Evolutionary conservation across 331 rosid species (phyloP).

Genomic region (Stylosanthes scabra): DNA sequence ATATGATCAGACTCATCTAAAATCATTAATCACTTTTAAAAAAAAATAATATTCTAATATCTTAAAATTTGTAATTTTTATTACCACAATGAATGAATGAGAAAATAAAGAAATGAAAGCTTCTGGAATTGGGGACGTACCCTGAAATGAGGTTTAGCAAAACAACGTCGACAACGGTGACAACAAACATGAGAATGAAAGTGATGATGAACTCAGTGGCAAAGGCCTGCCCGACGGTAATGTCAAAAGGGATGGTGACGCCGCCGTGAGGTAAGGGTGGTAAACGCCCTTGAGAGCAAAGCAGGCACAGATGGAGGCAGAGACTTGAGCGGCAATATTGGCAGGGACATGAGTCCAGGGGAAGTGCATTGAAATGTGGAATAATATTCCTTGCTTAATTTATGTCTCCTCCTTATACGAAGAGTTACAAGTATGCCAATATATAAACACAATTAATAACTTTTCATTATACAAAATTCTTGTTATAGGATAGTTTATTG

Average conservation of each 20-base stretch:
- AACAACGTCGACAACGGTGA: constrained; percentile 95
- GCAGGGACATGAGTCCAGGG: constrained; percentile 90
- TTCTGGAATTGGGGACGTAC: constrained; percentile 35
- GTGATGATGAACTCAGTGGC: constrained; percentile 88
- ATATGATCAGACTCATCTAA: too few relatives aligned
- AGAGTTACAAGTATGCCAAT: too few relatives aligned
- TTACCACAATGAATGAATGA: too few relatives aligned
- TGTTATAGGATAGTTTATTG: too few relatives aligned
- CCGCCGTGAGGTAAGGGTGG: constrained; percentile 81
- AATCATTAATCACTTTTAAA: too few relatives aligned
- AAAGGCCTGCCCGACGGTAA: constrained; percentile 67
- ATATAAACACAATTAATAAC: too few relatives aligned
- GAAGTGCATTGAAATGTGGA: constrained; percentile 45
- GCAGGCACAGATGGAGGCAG: constrained; percentile 75
- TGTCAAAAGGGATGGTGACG: constrained; percentile 72
- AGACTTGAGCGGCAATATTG: constrained; percentile 77
- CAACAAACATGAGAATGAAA: constrained; percentile 88
- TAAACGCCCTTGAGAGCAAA: constrained; percentile 75
- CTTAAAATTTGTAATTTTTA: too few relatives aligned
- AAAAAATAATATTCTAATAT: too few relatives aligned
- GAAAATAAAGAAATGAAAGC: too few relatives aligned
- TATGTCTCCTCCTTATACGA: too few relatives aligned
- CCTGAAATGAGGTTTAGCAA: constrained; percentile 91
- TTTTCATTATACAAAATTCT: too few relatives aligned
- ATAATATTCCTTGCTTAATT: too few relatives aligned